phyloP scores from a whole-genome alignment of 208 protist genomes.

The Tritrichomonas foetus region DNA sequence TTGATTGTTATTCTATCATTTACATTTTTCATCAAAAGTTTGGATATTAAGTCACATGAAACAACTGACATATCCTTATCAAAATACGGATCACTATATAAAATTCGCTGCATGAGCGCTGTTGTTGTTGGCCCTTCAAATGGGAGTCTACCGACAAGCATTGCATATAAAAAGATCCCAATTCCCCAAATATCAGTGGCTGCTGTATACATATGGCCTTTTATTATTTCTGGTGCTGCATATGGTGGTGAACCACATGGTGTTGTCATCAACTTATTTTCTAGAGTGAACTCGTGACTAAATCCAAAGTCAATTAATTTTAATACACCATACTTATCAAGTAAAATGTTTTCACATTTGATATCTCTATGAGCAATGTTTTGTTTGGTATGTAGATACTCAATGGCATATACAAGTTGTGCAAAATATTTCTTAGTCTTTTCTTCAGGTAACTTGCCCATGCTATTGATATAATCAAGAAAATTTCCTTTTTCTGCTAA shows the following conservation, averaged over 20 bases:
- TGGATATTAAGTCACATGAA: not conserved
- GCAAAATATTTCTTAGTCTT: not conserved
- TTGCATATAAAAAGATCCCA: not conserved
- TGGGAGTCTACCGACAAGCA: not conserved
- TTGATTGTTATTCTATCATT: not conserved
- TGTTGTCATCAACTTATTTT: not conserved
- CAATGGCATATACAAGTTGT: not conserved
- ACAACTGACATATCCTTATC: not conserved
- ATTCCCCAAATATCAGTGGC: not conserved
- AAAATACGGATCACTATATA: not conserved
- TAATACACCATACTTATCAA: not conserved
- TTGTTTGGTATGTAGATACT: not conserved
- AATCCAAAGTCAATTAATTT: constrained; percentile 16
- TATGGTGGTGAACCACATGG: not conserved
- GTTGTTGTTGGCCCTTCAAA: not conserved
- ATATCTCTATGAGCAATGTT: not conserved
- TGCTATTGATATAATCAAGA: not conserved
- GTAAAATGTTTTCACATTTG: constrained; percentile 20
- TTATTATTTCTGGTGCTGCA: not conserved
- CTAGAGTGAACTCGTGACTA: not conserved
- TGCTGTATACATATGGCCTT: not conserved
- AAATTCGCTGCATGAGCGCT: not conserved
- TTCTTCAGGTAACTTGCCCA: not conserved
- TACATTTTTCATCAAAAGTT: not conserved
- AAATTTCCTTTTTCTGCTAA: not conserved